Evolutionary conservation across 1,139 yeast species (phyloP), one percentile per base, ranked within the genome.

Genomic region (Saccharomyces hybrid): DNA sequence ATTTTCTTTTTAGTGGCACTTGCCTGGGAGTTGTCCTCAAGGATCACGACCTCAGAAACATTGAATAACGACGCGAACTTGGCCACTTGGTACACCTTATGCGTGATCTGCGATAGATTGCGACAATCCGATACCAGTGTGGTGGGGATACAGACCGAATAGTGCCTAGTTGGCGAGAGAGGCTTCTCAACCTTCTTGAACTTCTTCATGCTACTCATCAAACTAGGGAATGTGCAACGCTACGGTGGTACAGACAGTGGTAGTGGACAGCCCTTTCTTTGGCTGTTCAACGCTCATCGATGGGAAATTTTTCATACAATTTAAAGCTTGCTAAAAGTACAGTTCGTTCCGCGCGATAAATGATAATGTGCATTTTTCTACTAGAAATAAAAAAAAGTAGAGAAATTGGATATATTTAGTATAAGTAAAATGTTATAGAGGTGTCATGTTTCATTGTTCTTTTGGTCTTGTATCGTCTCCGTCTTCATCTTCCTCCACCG

Each of bases 21-120:
- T 52, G 54, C 46, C 42, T 16, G 42, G 56, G 58, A 50, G 41
- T 64, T 62, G 4, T 79, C 71, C 56, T 85, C 84, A 63, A 88
- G 75, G 1, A 90, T 74, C 3, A 89, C 81, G 46, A 90, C 77
- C 65, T 90, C 97, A 2, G 81, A 80, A 2, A 87, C 88, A 54
- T 81, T 78, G 67, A 78, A 88, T 11, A 81, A 75, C 34, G 87
- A 79, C 5, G 90, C 86, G 2, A 84, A 82, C 62, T 85, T 81
- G 23, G 96, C 93, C 28, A 90, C 77, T 69, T 88, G 95, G 63
- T 89, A 86, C 1, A 87, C 83, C 2, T 83, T 76, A 55, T 79
- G 75, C 0, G 96, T 88, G 13, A 81, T 82, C 68, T 89, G 96
- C 59, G 84, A 84, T 52, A 87, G 73, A 61, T 84, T 84, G 53